Evolutionary conservation across 768 basidiomycete species (phyloP).

Genomic region (Hortiboletus flavorubellus): DNA sequence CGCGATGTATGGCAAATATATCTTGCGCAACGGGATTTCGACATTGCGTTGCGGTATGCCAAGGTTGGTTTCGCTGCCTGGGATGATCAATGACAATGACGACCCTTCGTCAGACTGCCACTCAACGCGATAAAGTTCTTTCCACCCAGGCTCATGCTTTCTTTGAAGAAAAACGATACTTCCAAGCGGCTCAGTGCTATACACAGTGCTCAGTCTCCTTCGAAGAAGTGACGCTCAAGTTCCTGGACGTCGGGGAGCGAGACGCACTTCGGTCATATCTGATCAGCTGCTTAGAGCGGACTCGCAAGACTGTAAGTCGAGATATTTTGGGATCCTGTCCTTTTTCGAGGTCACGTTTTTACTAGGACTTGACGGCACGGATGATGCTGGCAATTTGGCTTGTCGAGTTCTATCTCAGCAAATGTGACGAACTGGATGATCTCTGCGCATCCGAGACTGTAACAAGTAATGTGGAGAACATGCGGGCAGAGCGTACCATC

Average conservation of each 20-base stretch:
- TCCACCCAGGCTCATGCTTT: slow-evolving; percentile 78
- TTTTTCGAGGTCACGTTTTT: not conserved
- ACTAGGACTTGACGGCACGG: slow-evolving; percentile 85
- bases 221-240: slow-evolving; percentile 89
- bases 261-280: slow-evolving; percentile 91
- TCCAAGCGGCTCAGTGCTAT: slow-evolving; percentile 89
- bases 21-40: slow-evolving; percentile 72
- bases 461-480: slow-evolving; percentile 79
- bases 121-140: slow-evolving; percentile 82
- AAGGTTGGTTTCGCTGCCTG: slow-evolving; percentile 49
- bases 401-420: slow-evolving; percentile 94
- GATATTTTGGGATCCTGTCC: not conserved
- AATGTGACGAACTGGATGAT: slow-evolving; percentile 95
- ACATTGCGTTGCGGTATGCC: slow-evolving; percentile 75
- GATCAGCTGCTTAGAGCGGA: slow-evolving; percentile 80
- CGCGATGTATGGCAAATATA: slow-evolving; percentile 94
- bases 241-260: slow-evolving; percentile 84
- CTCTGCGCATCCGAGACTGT: slow-evolving; percentile 83
- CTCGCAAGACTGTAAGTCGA: slow-evolving; percentile 70
- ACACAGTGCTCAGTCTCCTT: slow-evolving; percentile 85
- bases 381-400: slow-evolving; percentile 99
- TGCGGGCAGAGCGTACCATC: slow-evolving; percentile 73
- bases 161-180: slow-evolving; percentile 78
- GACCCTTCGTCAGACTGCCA: slow-evolving; percentile 57
- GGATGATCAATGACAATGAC: not conserved